phyloP scores from a whole-genome alignment of 768 basidiomycete species.

The Collybia mongolica region DNA sequence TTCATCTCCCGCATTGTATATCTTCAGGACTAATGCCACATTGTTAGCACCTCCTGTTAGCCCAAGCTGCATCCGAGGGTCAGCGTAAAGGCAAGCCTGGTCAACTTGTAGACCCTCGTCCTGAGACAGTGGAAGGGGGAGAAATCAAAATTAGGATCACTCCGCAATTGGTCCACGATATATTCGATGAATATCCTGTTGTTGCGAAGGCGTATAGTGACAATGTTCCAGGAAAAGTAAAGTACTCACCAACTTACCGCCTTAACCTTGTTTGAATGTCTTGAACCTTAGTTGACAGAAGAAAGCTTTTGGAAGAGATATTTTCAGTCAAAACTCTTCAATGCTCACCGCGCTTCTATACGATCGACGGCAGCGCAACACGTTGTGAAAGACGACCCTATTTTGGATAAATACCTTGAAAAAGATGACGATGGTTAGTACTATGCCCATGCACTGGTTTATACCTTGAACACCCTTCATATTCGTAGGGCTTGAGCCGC shows the following conservation, averaged over 20 bases:
- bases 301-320: slow-evolving; percentile 96
- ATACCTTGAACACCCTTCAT: slow-evolving; percentile 1
- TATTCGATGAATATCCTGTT: slow-evolving; percentile 97
- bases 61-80: slow-evolving; percentile 69
- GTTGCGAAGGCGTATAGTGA: slow-evolving; percentile 90
- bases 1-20: slow-evolving; percentile 8
- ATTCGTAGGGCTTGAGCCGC: slow-evolving; percentile 71
- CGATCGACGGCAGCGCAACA: slow-evolving; percentile 82
- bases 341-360: slow-evolving; percentile 91
- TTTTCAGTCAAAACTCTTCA: slow-evolving; percentile 94
- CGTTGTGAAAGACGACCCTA: slow-evolving; percentile 86
- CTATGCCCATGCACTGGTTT: background rate
- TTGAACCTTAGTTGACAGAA: slow-evolving; percentile 67
- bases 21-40: slow-evolving; percentile 13
- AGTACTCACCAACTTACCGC: slow-evolving; percentile 13
- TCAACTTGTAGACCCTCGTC: slow-evolving; percentile 85
- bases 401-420: slow-evolving; percentile 96
- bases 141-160: slow-evolving; percentile 90
- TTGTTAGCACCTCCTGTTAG: slow-evolving; percentile 68
- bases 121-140: slow-evolving; percentile 78
- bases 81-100: slow-evolving; percentile 83
- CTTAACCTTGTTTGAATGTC: slow-evolving; percentile 2
- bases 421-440: slow-evolving; percentile 87
- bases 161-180: slow-evolving; percentile 89
- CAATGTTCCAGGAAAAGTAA: slow-evolving; percentile 86